Evolutionary conservation across 306 rosid species (phyloP), one percentile per base, ranked within the genome.

Genomic region (Rubus parviflorus): DNA sequence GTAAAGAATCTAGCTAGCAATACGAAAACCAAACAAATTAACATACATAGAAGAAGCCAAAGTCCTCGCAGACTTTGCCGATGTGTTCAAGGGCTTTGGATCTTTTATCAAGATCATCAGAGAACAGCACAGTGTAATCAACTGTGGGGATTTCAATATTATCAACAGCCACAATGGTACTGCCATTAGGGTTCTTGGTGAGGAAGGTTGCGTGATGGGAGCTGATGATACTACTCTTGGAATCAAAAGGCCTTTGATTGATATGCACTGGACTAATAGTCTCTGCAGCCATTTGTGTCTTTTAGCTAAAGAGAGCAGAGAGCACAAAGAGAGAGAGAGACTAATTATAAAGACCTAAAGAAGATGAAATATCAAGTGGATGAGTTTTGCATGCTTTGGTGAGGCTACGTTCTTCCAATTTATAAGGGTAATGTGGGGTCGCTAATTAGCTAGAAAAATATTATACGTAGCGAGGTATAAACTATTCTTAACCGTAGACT

Each of bases 31-130:
- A 6, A 58, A 23, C 23, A 4, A 5, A 35, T 14, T 3, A 41
- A 64, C 75, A 16, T 70, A 75, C 77, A 13, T 75, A 68, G 73
- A 81, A 81, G 41, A 75, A 81, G 67, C 84, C 84, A 11, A 60
- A 75, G 58, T 70, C 68, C 46, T 68, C 37, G 84, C 84, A 81
- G 35, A 46, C 84, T 4, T 19, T 38, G 61, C 30, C 61, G 0
- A 70, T 68, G 68, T 48, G 5, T 22, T 70, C 43, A 3, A 52
- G 30, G 11, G 84, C 80, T 51, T 47, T 30, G 42, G 72, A 66
- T 5, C 72, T 56, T 41, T 81, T 2, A 23, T 75, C 51, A 17
- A 30, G 42, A 62, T 70, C 77, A 41, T 69, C 65, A 48, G 80
- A 81, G 76, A 81, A 61, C 4, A 81, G 75, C 67, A 61, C 51